Conservation (phyloP, 345 rosid genomes). For the Boechera retrofracta region DNA sequence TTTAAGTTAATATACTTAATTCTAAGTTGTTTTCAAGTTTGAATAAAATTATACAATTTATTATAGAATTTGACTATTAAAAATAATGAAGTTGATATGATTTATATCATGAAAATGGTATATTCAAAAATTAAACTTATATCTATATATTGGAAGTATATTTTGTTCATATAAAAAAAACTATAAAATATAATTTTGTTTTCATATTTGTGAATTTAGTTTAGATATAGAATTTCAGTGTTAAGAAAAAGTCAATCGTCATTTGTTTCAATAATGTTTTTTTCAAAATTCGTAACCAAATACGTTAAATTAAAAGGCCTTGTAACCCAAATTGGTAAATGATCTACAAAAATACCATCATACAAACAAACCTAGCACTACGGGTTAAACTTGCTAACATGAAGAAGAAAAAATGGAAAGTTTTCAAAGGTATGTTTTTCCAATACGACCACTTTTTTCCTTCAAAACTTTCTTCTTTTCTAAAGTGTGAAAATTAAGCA, state of each 20-base stretch:
- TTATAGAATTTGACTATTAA: not conserved
- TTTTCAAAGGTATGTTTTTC: no score
- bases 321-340: not conserved
- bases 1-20: not conserved
- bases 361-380: not conserved
- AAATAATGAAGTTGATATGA: not conserved
- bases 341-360: no score
- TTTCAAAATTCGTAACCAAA: not conserved
- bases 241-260: not conserved
- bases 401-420: no score
- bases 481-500: no score
- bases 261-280: no score
- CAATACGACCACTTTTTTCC: no score
- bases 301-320: not conserved
- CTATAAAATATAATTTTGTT: not conserved
- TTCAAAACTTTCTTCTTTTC: no score
- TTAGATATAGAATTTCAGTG: not conserved
- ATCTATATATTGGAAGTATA: not conserved
- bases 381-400: not conserved
- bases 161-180: not conserved
- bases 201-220: not conserved
- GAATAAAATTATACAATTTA: not conserved
- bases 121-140: not conserved
- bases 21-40: not conserved
- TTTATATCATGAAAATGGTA: not conserved